Evolutionary conservation across 768 basidiomycete species (phyloP).

Genomic region (Cystobasidium onofrii): DNA sequence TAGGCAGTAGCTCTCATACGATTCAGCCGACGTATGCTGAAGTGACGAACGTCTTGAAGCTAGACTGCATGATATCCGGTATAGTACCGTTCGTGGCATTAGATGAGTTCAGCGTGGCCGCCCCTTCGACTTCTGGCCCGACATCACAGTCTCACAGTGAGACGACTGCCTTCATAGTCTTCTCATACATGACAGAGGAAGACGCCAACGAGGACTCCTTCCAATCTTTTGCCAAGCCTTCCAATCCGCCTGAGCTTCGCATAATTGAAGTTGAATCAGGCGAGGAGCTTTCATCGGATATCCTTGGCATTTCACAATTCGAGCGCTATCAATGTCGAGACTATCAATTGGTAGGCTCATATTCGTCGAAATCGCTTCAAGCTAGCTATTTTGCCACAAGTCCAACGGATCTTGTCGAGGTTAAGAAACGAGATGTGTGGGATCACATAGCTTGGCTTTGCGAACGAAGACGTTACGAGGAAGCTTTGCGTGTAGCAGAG

Average conservation of each 20-base stretch:
- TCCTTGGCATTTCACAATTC: slow-evolving; percentile 66
- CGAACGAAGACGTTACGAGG: slow-evolving; percentile 73
- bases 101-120: background rate
- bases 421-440: slow-evolving; percentile 72
- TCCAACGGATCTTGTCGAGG: slow-evolving; percentile 76
- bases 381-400: slow-evolving; percentile 67
- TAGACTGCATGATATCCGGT: slow-evolving; percentile 92
- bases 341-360: slow-evolving; percentile 61
- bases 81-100: slow-evolving; percentile 57
- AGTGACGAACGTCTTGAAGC: slow-evolving; percentile 79
- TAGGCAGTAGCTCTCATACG: slow-evolving; percentile 48
- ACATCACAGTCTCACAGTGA: background rate
- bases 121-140: background rate
- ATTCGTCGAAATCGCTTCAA: slow-evolving; percentile 40
- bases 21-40: slow-evolving; percentile 58
- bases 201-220: slow-evolving; percentile 62
- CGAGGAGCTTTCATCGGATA: slow-evolving; percentile 79
- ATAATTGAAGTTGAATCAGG: slow-evolving; percentile 73
- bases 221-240: slow-evolving; percentile 45
- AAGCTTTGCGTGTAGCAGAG: slow-evolving; percentile 76
- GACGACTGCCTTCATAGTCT: slow-evolving; percentile 57
- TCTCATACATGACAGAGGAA: slow-evolving; percentile 59
- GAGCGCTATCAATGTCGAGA: slow-evolving; percentile 86
- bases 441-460: slow-evolving; percentile 92
- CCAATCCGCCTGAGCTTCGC: slow-evolving; percentile 72